Percentiles rank a stretch among this genome's conserved stretches.
These are phyloP conservation scores for Zea mays DNA, from an alignment of 176 grass and related monocot species.

Conservation along the genomic window Zm-B73-REFERENCE-NAM-5.0 NC_050101.1:15094501-15095000, in stretches of 20 bases:
- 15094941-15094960: not conserved
- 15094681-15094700: not conserved
- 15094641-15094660: not conserved
- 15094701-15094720: not conserved
- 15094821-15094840: slow-evolving; percentile 5
- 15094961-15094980: not conserved
- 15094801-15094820: not conserved
- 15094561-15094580: too few species aligned
- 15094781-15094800: not conserved
- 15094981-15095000: not conserved
- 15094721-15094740: not conserved
- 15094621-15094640: not conserved
- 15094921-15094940: not conserved
- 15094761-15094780: not conserved
- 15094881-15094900: not conserved
- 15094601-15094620: too few species aligned
- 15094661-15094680: not conserved
- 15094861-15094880: not conserved
- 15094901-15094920: too few species aligned
- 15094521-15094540: not conserved
- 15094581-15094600: too few species aligned
- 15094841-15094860: not conserved
- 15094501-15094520: not conserved
- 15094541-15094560: not conserved
- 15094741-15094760: not conserved